Conservation (phyloP, 768 basidiomycete species). For the Termitomyces sp. region DNA sequence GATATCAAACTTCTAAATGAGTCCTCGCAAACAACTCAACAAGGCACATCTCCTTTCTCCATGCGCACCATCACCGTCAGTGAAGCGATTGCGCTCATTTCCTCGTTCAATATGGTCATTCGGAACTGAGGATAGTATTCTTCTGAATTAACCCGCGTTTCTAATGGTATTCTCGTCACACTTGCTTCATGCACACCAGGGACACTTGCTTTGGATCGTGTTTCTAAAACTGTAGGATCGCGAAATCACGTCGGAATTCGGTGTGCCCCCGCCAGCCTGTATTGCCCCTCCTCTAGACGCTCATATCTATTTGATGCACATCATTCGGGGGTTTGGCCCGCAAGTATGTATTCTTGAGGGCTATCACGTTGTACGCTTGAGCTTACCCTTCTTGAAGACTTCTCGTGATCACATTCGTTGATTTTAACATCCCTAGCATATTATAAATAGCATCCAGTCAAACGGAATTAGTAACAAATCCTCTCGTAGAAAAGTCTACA, state of each 20-base stretch:
- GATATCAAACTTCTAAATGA: conserved; percentile 5
- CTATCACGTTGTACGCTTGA: too few species aligned
- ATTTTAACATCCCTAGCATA: too few species aligned
- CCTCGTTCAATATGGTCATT: conserved; percentile 62
- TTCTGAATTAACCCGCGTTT: too few species aligned
- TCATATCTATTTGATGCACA: not conserved
- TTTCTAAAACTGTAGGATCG: not conserved
- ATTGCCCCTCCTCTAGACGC: too few species aligned
- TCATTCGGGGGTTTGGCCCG: not conserved
- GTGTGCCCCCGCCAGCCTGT: conserved; percentile 49
- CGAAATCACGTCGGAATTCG: conserved; percentile 41
- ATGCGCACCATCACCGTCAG: too few species aligned
- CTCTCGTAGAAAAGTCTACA: not conserved
- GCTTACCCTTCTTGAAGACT: too few species aligned
- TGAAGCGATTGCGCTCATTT: too few species aligned
- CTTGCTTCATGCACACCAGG: conserved; percentile 55
- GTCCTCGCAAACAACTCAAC: conserved; percentile 29
- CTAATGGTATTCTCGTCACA: conserved; percentile 80
- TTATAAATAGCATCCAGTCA: not conserved
- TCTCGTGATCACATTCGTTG: not conserved
- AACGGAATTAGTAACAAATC: too few species aligned
- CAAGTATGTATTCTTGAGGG: not conserved
- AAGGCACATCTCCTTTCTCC: conserved; percentile 74
- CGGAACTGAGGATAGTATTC: conserved; percentile 77
- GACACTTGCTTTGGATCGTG: conserved; percentile 26